Conservation (phyloP, 192 early-diverging fungal genomes). For the Podila clonocystis region DNA sequence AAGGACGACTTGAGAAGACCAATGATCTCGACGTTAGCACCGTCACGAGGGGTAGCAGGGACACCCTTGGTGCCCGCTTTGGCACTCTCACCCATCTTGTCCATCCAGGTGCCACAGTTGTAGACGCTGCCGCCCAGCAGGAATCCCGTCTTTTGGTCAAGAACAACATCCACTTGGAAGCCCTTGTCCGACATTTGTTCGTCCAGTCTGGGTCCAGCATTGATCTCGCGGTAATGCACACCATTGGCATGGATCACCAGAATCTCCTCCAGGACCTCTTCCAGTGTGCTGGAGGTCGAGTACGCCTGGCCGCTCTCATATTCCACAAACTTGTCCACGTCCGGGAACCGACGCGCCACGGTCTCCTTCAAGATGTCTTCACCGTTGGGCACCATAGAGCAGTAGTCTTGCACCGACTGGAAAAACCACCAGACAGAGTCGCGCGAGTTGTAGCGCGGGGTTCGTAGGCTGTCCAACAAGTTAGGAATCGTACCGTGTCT, state of each 20-base stretch:
- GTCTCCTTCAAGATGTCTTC: conserved; percentile 70
- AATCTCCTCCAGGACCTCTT: conserved; percentile 91
- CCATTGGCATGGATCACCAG: conserved; percentile 90
- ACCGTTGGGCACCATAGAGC: conserved; percentile 78
- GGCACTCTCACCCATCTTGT: conserved; percentile 95
- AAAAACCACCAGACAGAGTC: conserved; percentile 98
- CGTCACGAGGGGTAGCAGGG: conserved; percentile 95
- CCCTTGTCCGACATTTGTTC: conserved; percentile 92
- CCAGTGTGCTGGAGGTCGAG: conserved; percentile 72
- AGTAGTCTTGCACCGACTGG: conserved; percentile 91
- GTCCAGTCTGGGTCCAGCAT: conserved; percentile 90
- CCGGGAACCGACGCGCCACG: conserved; percentile 87
- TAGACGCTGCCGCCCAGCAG: conserved; percentile 87
- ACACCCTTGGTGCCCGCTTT: conserved; percentile 93
- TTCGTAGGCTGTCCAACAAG: conserved; percentile 85
- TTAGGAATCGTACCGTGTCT: conserved; percentile 98
- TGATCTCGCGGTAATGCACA: conserved; percentile 94
- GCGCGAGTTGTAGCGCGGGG: conserved; percentile 93
- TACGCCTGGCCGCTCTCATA: conserved; percentile 74
- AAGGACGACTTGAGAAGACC: conserved; percentile 89
- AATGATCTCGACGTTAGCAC: conserved; percentile 90
- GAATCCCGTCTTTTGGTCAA: conserved; percentile 84
- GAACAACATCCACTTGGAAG: conserved; percentile 83
- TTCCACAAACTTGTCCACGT: conserved; percentile 75
- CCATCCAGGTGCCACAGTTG: conserved; percentile 99